Percentiles rank a stretch among this genome's conserved stretches.
These are phyloP conservation scores for Cyberlindnera mississippiensis DNA, from an alignment of 805 yeast genomes.

Conservation along the genomic window DNA sequence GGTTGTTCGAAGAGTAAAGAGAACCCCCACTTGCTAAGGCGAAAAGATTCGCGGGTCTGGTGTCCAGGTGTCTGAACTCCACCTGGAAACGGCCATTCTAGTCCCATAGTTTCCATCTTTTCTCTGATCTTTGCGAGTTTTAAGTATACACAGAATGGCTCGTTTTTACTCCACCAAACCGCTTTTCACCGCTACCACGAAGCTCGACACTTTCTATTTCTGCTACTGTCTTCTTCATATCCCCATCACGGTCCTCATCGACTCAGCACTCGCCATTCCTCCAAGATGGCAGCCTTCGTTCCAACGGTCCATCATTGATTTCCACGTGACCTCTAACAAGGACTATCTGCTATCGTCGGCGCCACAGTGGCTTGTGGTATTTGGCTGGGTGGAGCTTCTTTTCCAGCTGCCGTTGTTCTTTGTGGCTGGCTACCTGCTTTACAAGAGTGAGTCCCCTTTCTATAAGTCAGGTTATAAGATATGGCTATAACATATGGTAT, in stretches of 20 bases:
- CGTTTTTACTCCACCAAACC: constrained; percentile 4
- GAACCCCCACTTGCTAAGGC: too few species aligned
- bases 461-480: too few species aligned
- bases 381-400: constrained; percentile 67
- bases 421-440: constrained; percentile 35
- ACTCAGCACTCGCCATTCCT: constrained; percentile 69
- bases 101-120: too few species aligned
- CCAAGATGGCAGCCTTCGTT: constrained; percentile 38
- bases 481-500: too few species aligned
- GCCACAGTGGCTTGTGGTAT: constrained; percentile 71
- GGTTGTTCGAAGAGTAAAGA: too few species aligned
- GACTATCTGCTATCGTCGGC: constrained; percentile 61
- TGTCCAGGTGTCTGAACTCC: too few species aligned
- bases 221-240: constrained; percentile 61
- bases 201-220: constrained; percentile 42
- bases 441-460: constrained; percentile 31
- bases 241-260: constrained; percentile 72
- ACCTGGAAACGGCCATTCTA: too few species aligned
- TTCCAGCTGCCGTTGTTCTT: constrained; percentile 81
- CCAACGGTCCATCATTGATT: constrained; percentile 47
- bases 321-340: constrained; percentile 61
- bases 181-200: constrained; percentile 20
- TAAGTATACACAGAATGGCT: constrained; percentile 4
- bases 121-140: too few species aligned
- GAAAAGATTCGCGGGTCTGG: too few species aligned